Base-by-base conservation (phyloP, 2,329 filamentous ascomycete genomes). In the Fusarium camptoceras region DNA sequence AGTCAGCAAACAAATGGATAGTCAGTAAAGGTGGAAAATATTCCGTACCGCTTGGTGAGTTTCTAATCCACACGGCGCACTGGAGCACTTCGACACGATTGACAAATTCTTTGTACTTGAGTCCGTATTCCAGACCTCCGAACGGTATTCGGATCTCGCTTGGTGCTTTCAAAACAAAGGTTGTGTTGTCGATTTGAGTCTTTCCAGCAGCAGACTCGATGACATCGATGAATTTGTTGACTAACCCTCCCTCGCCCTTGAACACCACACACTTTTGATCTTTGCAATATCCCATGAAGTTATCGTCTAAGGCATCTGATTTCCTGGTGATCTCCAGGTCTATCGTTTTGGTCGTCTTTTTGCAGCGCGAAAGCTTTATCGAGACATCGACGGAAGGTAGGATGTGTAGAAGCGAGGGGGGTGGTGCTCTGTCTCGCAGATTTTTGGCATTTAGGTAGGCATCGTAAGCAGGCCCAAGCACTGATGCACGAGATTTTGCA, bases 71-170 rank as follows among this genome's bases (percentile, higher is more conserved):
- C 65, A 74, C 67, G 31, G 65, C 66, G 50, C 72, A 76, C 49
- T 76, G 71, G 22, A 76, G 62, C 14, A 76, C 49, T 57, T 76
- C 75, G 10, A 76, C 75, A 24, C 66, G 66, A 18, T 44, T 39
- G 7, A 64, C 73, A 41, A 76, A 76, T 4, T 70, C 55, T 15
- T 70, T 62, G 34, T 72, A 76, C 6, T 48, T 41, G 22, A 76
- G 55, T 16, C 72, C 72, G 10, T 47, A 51, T 24, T 68, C 63
- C 4, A 76, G 48, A 6, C 75, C 75, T 8, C 55, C 54, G 7
- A n/a, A 22, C 18, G 75, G 75, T 15, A 76, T 56, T 9, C 68
- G 60, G 14, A 74, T 25, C 16, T 68, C 44, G 7, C 56, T 47
- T 22, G 70, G 53, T 1, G 72, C 58, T 42, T 72, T 70, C 41